Base-by-base conservation (phyloP, 116 monocot genomes). In the Papilionanthe hybrid region DNA sequence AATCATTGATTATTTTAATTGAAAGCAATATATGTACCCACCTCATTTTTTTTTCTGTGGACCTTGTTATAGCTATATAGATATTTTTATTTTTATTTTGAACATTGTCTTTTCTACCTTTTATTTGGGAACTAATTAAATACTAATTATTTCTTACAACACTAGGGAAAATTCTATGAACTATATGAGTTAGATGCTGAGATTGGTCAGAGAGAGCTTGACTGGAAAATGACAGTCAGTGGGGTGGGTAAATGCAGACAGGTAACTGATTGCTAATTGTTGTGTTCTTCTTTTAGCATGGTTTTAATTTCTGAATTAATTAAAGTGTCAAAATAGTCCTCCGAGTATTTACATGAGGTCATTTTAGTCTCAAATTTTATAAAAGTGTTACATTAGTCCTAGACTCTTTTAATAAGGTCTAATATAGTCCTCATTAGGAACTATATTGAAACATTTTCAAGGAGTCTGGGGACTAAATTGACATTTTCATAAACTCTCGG, bases 161-260 rank as follows among this genome's bases (percentile, higher is more conserved):
- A 25, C 55, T 55, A 99, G 99, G 99, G 99, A 4, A 99, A 99
- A 73, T 99, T 99, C 67, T 99, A 99, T 84, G 99, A 99, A 81
- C 87, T 95, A 22, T 99, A 99, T 85, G 99, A 99, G 68, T n/a
- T 99, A 66, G 99, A 99, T 86, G 95, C 99, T 79, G 99, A 99
- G 84, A 90, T 95, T 85, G 99, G 99, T 8, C 99, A 95, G 25
- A 99, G 86, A 75, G 99, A 99, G 81, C 87, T 99, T 78, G 95
- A 93, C 48, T 99, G 99, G 99, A 99, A 95, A 90, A 99, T 99
- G 90, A 99, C 99, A 63, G 28, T 89, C 56, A 99, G 92, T 84
- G 99, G 95, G 75, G 95, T 99, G 11, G 99, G 95, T 76, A 99
- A 93, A 88, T 99, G 99, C 82, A 90, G 95, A 87, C 99, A 99